These are phyloP conservation scores for Musa schizocarpa DNA, from an alignment of 176 grass and related monocot genomes.

Conservation along the genomic window DNA sequence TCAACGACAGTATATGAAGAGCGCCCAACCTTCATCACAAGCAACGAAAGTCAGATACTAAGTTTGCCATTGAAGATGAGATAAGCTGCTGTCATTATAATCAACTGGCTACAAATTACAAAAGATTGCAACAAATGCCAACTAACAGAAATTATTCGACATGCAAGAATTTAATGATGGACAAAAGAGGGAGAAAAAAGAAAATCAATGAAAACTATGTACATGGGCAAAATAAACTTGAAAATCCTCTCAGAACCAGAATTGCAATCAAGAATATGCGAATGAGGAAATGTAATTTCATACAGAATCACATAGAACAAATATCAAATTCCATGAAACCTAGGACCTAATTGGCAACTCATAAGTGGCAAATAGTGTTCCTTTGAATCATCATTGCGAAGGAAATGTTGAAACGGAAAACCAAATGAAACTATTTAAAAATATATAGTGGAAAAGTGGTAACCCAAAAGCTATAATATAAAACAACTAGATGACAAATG, in stretches of 20 bases:
- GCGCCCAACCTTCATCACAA: conserved; percentile 24
- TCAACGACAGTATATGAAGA: conserved; percentile 86
- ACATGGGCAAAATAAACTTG: background rate
- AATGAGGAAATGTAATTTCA: background rate
- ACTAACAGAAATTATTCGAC: background rate
- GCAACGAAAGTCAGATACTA: conserved; percentile 2
- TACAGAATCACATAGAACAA: background rate
- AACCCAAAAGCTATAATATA: background rate
- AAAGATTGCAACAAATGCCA: background rate
- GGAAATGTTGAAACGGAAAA: background rate
- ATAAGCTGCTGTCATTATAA: background rate
- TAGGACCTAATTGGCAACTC: background rate
- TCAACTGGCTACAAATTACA: background rate
- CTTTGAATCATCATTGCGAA: background rate
- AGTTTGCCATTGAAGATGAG: background rate
- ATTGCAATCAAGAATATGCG: background rate
- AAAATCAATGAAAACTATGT: background rate
- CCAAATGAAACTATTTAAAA: background rate
- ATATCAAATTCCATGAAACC: background rate
- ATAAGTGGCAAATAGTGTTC: too few species aligned
- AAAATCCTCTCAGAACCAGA: background rate
- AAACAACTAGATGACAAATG: too few species aligned
- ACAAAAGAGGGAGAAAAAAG: background rate
- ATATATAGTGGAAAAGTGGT: background rate
- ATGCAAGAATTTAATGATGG: background rate